Conservation (phyloP, 257 asterid genomes). For the Avicennia marina region DNA sequence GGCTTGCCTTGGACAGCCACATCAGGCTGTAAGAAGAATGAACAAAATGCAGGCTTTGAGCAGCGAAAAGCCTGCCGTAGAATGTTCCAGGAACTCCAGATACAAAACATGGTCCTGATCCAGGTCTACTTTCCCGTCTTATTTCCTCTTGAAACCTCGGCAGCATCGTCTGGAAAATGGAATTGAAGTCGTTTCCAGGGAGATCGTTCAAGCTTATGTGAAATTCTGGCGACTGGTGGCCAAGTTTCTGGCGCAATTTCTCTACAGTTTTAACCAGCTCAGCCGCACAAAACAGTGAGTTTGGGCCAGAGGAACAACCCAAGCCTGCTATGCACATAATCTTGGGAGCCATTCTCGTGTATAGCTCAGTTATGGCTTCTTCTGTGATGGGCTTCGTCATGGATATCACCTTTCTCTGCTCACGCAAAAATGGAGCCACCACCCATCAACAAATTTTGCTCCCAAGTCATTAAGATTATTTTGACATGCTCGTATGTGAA, state of each 20-base stretch:
- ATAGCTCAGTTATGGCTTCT: conserved; percentile 36
- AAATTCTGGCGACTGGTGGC: conserved; percentile 35
- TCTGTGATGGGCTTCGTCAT: conserved; percentile 36
- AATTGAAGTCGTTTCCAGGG: conserved; percentile 62
- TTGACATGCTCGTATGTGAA: too few relatives aligned
- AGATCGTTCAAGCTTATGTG: conserved; percentile 57
- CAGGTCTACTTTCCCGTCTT: conserved; percentile 17
- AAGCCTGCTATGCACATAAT: conserved; percentile 47
- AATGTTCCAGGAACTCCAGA: conserved; percentile 58
- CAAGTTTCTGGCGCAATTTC: conserved; percentile 12
- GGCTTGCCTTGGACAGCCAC: conserved; percentile 53
- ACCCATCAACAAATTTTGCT: neutral
- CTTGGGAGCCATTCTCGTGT: conserved; percentile 10
- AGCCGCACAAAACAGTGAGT: conserved; percentile 30
- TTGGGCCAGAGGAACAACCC: conserved; percentile 75
- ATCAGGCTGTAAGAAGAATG: conserved; percentile 68
- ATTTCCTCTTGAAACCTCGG: conserved; percentile 28
- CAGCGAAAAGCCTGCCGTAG: conserved; percentile 54
- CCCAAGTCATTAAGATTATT: too few relatives aligned
- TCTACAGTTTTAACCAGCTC: conserved; percentile 27
- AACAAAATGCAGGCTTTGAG: conserved; percentile 47
- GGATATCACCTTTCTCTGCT: conserved; percentile 40
- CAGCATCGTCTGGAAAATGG: conserved; percentile 35
- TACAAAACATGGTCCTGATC: conserved; percentile 32
- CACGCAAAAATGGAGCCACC: too few relatives aligned